Evolutionary conservation across 2,329 filamentous ascomycete species (phyloP), one percentile per base, ranked within the genome.

Genomic region (Bipolaris gigantea): DNA sequence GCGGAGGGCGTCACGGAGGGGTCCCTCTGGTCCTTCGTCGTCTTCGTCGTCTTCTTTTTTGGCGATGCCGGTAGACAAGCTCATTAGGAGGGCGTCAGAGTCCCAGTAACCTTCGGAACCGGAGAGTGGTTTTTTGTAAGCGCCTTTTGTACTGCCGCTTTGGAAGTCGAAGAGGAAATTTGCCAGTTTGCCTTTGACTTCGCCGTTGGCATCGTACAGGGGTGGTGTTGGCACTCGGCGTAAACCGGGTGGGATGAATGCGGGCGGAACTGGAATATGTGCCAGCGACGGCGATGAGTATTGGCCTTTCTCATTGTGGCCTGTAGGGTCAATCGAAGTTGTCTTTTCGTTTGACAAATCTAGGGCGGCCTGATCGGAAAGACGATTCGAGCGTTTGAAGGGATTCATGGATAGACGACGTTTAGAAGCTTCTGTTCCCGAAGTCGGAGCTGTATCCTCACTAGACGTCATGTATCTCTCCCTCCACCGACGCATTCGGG

Each of bases 31-130:
- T 4, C 61, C 62, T 48, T 73, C 69, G 7, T 66, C 61, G 2
- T 61, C 58, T 2, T 48, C 55, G 2, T 61, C 47, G 2, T 63
- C 50, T 7, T 51, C 35, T n/a, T 23, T 10, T 6, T 40, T 33
- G 11, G 47, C 33, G 21, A 65, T 56, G n/a, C 64, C 59, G 1
- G 53, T 55, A 13, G 56, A 47, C 40, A 67, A 57, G n/a, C 66
- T 63, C 72, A 75, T 75, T 18, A 75, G 57, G 11, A 75, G 40
- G 0, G 66, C 66, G 44, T 75, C 69, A 8, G 70, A 73, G 46
- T 75, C 70, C 72, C 72, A 75, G 27, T 66, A 50, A 5, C 71
- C 66, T 11, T 56, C 60, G 9, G 62, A 53, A 5, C 52, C 53
- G 3, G 55, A 15, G 23, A 47, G 54, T 5, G 51, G 21, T n/a